Base-by-base conservation (phyloP, 1,284 basidiomycete genomes). In the Tylopilus sp. region DNA sequence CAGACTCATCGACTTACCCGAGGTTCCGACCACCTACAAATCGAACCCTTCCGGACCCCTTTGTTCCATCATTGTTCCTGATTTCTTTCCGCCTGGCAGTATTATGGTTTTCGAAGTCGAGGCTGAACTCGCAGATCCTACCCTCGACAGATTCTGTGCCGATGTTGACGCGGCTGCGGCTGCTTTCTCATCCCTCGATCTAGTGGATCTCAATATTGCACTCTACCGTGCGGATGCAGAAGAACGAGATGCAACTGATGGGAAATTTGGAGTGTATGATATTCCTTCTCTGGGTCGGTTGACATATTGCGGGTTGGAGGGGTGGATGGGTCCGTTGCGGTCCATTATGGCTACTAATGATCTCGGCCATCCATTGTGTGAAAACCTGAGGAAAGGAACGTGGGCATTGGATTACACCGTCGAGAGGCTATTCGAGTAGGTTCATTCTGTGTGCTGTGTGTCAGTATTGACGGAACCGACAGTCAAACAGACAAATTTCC, bases 401-500 rank as follows among this genome's bases (percentile, higher is more conserved):
- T 98, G 95, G 94, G 88, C 94, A 4, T 73, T 96, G 61, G 91
- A 96, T 68, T 97, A 97, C 64, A 79, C 91, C 14, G 74, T 85
- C 54, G 69, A 78, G 48, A 81, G 96, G 29, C 72, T 99, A 32
- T 74, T 78, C 49, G 82, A 81, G 91, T 93, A 65, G 65, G 90
- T 71, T 14, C 65, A 19, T 13, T 13, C 20, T 4, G n/a, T 39
- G 41, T 49, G 17, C 17, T 26, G 17, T 26, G 35, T 31, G 17
- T 33, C 31, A 48, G 32, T 41, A 17, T 42, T 53, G 39, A 53
- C 36, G 53, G 58, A 47, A 47, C 26, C 35, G 52, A 36, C 52
- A 94, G 91, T 57, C 91, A 94, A 79, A 68, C 74, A 5, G 77
- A 77, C 2, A 72, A 69, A 7, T 81, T 90, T 62, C 92, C 92